These are phyloP conservation scores for Daedaleopsis nitida DNA, from an alignment of 768 basidiomycete species.

Conservation along the genomic window DNA sequence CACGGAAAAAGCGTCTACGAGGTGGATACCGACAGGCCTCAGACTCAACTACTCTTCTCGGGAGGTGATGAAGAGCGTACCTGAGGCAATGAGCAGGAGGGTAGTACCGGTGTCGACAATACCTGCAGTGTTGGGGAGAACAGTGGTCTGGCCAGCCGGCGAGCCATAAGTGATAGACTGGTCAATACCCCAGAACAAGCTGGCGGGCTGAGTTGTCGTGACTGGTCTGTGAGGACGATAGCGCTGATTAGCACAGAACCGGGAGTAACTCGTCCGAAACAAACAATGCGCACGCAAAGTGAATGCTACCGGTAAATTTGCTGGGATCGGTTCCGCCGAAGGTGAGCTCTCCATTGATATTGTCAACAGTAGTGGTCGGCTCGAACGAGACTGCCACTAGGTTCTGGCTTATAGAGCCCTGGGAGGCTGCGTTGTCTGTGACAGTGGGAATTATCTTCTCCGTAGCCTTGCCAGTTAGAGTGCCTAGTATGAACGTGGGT, in stretches of 20 bases:
- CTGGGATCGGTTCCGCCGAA: not conserved
- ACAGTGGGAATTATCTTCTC: not conserved
- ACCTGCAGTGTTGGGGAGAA: constrained; percentile 24
- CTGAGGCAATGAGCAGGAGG: constrained; percentile 20
- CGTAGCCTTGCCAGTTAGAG: too few species aligned
- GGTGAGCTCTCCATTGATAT: not conserved
- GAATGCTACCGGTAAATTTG: not conserved
- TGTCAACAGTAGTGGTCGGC: not conserved
- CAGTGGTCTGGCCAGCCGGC: constrained; percentile 1
- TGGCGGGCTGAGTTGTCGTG: constrained; percentile 36
- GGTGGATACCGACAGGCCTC: too few species aligned
- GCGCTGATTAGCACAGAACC: too few species aligned
- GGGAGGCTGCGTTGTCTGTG: not conserved
- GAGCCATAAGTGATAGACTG: constrained; percentile 32
- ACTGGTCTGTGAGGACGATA: constrained; percentile 22
- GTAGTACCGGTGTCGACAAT: constrained; percentile 33
- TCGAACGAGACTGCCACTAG: not conserved
- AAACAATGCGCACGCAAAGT: not conserved
- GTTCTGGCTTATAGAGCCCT: not conserved
- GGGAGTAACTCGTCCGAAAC: too few species aligned
- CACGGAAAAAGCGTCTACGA: constrained; percentile 24
- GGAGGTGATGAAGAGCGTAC: not conserved
- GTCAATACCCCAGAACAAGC: constrained; percentile 37
- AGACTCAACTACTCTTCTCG: too few species aligned
- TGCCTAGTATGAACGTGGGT: too few species aligned